These are phyloP conservation scores for Trypanosoma brucei DNA, from an alignment of 208 protist species.

Conservation along the genomic window DNA sequence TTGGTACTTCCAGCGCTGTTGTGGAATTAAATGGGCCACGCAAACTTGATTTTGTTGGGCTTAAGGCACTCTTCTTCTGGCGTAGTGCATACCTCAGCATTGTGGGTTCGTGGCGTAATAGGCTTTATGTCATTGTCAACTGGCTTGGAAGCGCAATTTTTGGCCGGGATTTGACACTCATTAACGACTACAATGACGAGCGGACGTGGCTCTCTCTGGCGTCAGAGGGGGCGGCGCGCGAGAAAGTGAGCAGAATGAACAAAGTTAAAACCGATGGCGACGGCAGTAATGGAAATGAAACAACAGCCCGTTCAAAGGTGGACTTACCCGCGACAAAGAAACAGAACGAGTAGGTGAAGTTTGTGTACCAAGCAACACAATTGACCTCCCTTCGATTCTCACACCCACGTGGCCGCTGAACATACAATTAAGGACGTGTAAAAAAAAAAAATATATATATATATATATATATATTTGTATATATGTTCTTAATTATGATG, in stretches of 20 bases:
- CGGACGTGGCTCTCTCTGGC: constrained; percentile 58
- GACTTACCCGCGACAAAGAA: too few relatives aligned
- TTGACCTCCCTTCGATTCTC: too few relatives aligned
- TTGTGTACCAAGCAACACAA: too few relatives aligned
- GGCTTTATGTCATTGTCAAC: constrained; percentile 82
- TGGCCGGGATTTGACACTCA: constrained; percentile 82
- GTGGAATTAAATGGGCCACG: constrained; percentile 18
- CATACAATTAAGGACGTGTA: too few relatives aligned
- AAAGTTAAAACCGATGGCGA: constrained; percentile 33
- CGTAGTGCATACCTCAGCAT: constrained; percentile 85
- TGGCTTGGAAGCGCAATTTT: constrained; percentile 77
- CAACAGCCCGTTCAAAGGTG: too few relatives aligned
- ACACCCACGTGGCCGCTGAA: too few relatives aligned
- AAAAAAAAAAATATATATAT: too few relatives aligned
- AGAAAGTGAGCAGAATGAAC: constrained; percentile 4
- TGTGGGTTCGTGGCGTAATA: constrained; percentile 72
- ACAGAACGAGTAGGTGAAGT: too few relatives aligned
- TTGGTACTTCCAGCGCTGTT: constrained; percentile 58
- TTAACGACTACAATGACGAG: constrained; percentile 76
- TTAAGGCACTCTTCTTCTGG: constrained; percentile 79
- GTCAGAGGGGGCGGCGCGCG: constrained; percentile 53
- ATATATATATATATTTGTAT: too few relatives aligned
- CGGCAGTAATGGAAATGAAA: neutral
- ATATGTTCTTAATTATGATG: too few relatives aligned
- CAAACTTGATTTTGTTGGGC: constrained; percentile 64